These are phyloP conservation scores for Trypethelium eluteriae DNA, from an alignment of 495 filamentous ascomycete genomes.

Conservation along the genomic window DNA sequence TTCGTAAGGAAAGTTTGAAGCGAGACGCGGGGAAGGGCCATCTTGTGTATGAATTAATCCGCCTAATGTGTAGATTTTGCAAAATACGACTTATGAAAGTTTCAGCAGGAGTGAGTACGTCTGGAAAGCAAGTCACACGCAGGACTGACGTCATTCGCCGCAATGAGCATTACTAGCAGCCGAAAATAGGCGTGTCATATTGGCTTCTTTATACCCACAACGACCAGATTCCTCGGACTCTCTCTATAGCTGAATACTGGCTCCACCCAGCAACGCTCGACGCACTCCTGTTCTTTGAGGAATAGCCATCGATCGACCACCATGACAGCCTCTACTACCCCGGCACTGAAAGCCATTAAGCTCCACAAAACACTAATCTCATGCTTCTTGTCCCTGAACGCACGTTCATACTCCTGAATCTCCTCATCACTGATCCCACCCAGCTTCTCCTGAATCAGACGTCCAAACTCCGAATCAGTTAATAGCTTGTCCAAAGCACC, in stretches of 20 bases:
- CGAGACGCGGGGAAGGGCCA: slow-evolving; percentile 24
- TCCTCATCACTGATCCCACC: slow-evolving; percentile 61
- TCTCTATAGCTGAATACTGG: slow-evolving; percentile 81
- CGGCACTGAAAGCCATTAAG: slow-evolving; percentile 90
- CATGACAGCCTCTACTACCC: slow-evolving; percentile 79
- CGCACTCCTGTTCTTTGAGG: slow-evolving; percentile 59
- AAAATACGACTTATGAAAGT: no score
- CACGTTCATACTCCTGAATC: slow-evolving; percentile 57
- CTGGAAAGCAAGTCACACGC: no score
- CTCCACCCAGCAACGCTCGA: slow-evolving; percentile 70
- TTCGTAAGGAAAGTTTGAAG: slow-evolving; percentile 29
- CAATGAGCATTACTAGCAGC: background rate
- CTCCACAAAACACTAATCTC: slow-evolving; percentile 82
- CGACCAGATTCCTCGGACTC: slow-evolving; percentile 82
- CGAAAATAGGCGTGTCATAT: no score
- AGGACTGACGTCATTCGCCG: slow-evolving; percentile 3
- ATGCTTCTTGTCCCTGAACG: slow-evolving; percentile 60
- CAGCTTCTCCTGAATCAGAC: slow-evolving; percentile 54
- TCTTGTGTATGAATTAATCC: background rate
- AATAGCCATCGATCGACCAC: slow-evolving; percentile 90
- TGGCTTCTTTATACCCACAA: slow-evolving; percentile 72
- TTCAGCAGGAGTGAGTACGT: no score
- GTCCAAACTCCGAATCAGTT: slow-evolving; percentile 37
- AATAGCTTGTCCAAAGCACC: slow-evolving; percentile 71
- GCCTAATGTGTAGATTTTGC: no score